Evolutionary conservation across 768 basidiomycete genomes (phyloP).

Genomic region (Panaeolus papilionaceus): DNA sequence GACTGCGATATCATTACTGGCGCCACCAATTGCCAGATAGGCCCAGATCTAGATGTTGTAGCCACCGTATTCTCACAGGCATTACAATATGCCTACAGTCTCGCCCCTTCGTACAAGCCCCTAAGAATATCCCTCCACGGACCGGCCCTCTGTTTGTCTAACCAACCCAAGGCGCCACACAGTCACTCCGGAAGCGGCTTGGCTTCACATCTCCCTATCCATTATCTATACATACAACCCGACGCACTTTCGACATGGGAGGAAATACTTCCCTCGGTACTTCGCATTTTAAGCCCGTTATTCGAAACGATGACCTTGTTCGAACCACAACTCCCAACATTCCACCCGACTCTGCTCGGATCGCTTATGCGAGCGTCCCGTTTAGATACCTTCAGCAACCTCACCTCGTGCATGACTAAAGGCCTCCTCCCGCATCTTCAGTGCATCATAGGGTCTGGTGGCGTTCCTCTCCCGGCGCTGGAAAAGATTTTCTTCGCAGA

Average conservation of each 20-base stretch:
- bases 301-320: slow-evolving; percentile 21
- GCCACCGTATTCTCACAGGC: neutral
- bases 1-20: slow-evolving; percentile 21
- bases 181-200: neutral
- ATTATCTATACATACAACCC: slow-evolving; percentile 21
- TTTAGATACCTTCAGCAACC: slow-evolving; percentile 20
- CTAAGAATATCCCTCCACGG: slow-evolving; percentile 9
- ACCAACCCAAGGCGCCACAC: neutral
- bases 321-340: slow-evolving; percentile 22
- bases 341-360: slow-evolving; percentile 22
- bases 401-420: slow-evolving; percentile 23
- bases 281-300: slow-evolving; percentile 15
- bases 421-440: slow-evolving; percentile 21
- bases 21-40: slow-evolving; percentile 20
- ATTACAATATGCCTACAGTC: neutral
- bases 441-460: neutral
- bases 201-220: neutral
- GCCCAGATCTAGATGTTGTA: slow-evolving; percentile 23
- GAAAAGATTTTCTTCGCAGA: slow-evolving; percentile 24
- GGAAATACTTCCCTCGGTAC: slow-evolving; percentile 19
- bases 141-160: neutral
- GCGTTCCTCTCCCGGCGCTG: slow-evolving; percentile 21
- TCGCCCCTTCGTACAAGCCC: neutral
- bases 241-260: slow-evolving; percentile 19
- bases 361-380: slow-evolving; percentile 20